A percentile compares a stretch with the other conserved stretches of the same genome.
phyloP scores from a whole-genome alignment of 305 asterid genomes.

The Solanum hybrid region DNA sequence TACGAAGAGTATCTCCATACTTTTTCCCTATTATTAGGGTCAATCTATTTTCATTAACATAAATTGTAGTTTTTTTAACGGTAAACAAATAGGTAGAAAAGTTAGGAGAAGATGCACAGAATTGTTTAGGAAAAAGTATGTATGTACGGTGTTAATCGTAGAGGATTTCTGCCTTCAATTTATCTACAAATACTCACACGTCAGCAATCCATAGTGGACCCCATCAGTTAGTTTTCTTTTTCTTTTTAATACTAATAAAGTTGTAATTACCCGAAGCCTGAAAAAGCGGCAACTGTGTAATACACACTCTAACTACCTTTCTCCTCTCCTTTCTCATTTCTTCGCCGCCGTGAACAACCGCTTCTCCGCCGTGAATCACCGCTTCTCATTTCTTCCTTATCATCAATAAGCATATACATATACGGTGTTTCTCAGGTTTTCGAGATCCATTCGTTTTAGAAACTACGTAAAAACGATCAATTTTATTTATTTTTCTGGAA shows the following conservation, averaged over 20 bases:
- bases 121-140: background rate
- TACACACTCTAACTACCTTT: conserved; percentile 11
- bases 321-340: conserved; percentile 3
- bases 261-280: conserved; percentile 30
- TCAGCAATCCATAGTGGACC: conserved; percentile 7
- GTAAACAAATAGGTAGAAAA: background rate
- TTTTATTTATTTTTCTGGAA: background rate
- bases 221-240: conserved; percentile 2
- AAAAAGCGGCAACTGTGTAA: conserved; percentile 48
- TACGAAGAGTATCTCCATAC: too few relatives aligned
- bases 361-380: conserved; percentile 18
- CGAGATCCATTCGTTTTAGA: background rate
- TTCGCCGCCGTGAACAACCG: conserved; percentile 19
- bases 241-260: background rate
- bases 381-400: background rate
- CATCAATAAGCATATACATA: background rate
- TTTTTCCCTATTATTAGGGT: background rate
- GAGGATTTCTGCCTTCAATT: background rate
- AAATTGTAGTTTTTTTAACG: background rate
- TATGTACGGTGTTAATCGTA: background rate
- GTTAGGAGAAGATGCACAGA: background rate
- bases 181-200: conserved; percentile 3
- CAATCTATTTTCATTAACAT: background rate
- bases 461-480: background rate
- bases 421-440: background rate